A percentile compares a stretch with the other conserved stretches of the same genome.
Conservation (phyloP, 2,329 filamentous ascomycete species). For the Hypoxylon sp. region DNA sequence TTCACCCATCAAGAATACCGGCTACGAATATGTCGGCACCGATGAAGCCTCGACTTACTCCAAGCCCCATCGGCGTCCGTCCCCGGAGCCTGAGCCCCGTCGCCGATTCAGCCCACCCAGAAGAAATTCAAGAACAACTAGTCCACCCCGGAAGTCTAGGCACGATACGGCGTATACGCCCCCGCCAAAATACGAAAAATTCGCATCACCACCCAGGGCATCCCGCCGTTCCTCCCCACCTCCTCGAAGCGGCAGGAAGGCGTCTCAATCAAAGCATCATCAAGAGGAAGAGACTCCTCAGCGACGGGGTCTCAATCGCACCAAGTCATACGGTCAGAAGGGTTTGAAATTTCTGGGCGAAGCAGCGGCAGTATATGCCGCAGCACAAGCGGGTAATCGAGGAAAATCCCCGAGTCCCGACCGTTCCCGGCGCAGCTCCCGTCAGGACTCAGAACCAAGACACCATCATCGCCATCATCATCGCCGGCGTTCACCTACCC, state of each 20-base stretch:
- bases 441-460: slow-evolving; percentile 23
- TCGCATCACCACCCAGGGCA: slow-evolving; percentile 35
- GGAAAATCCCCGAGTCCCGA: slow-evolving; percentile 43
- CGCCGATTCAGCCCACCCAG: slow-evolving; percentile 36
- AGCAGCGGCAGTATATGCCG: slow-evolving; percentile 49
- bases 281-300: slow-evolving; percentile 42
- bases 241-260: slow-evolving; percentile 22
- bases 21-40: slow-evolving; percentile 51
- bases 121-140: slow-evolving; percentile 44
- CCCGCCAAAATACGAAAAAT: slow-evolving; percentile 13
- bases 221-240: slow-evolving; percentile 32
- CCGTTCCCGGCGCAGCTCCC: slow-evolving; percentile 32
- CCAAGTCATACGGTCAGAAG: slow-evolving; percentile 46
- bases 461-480: slow-evolving; percentile 37
- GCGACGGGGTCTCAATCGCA: slow-evolving; percentile 46
- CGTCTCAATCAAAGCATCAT: slow-evolving; percentile 27
- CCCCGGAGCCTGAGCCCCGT: slow-evolving; percentile 35
- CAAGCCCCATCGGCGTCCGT: slow-evolving; percentile 35
- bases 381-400: slow-evolving; percentile 41
- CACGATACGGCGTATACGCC: slow-evolving; percentile 30
- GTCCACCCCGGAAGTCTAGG: slow-evolving; percentile 45
- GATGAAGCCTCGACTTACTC: slow-evolving; percentile 43
- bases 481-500: slow-evolving; percentile 42
- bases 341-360: slow-evolving; percentile 48
- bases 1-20: slow-evolving; percentile 36